A percentile compares a stretch with the other conserved stretches of the same genome.
These are phyloP conservation scores for Rhizoclosmatium sp. DNA, from an alignment of 192 early-diverging fungal genomes.

Conservation along the genomic window DNA sequence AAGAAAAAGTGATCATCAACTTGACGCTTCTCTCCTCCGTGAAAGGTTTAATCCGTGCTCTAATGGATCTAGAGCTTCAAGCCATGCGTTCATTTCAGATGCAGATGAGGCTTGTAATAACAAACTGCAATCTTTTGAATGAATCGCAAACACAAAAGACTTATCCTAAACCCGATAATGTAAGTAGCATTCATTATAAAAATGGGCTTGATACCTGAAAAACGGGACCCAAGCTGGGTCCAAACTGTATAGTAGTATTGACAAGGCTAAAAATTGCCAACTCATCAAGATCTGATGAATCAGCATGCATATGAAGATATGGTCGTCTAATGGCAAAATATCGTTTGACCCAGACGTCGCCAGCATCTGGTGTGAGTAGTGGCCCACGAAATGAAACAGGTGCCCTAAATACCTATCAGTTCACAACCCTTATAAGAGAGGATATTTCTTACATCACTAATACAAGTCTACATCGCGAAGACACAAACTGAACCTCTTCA, in stretches of 20 bases:
- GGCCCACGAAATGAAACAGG: slow-evolving; percentile 24
- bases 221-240: slow-evolving; percentile 54
- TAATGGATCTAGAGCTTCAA: slow-evolving; percentile 52
- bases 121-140: slow-evolving; percentile 64
- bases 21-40: not conserved
- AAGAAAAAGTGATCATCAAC: not conserved
- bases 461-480: slow-evolving; percentile 10
- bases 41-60: slow-evolving; percentile 39
- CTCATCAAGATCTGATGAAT: slow-evolving; percentile 68
- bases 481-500: slow-evolving; percentile 35
- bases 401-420: slow-evolving; percentile 8
- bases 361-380: slow-evolving; percentile 45
- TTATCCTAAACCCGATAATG: slow-evolving; percentile 48
- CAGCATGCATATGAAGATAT: slow-evolving; percentile 80
- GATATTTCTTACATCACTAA: slow-evolving; percentile 24
- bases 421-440: not conserved
- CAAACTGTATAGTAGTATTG: slow-evolving; percentile 69
- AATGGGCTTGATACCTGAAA: slow-evolving; percentile 19
- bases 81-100: slow-evolving; percentile 74
- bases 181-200: slow-evolving; percentile 12
- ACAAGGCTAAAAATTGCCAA: slow-evolving; percentile 78
- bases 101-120: slow-evolving; percentile 69
- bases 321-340: slow-evolving; percentile 86
- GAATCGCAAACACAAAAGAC: slow-evolving; percentile 74
- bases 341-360: slow-evolving; percentile 74